phyloP scores from a whole-genome alignment of 2,329 filamentous ascomycete genomes.

The Cytospora chrysosperma region DNA sequence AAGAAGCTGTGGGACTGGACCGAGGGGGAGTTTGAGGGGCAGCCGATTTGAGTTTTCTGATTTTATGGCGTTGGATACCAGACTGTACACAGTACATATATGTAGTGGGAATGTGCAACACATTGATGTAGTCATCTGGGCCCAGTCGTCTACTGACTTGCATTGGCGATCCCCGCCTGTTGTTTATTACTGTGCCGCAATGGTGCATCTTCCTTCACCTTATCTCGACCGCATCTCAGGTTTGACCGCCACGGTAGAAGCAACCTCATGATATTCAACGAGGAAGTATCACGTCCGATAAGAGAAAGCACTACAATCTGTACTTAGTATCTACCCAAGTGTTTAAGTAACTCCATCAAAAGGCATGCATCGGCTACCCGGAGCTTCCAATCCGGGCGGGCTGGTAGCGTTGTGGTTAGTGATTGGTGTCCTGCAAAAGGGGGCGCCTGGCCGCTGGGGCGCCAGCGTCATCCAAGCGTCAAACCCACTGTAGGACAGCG shows the following conservation, averaged over 20 bases:
- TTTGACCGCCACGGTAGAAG: no score
- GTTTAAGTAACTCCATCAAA: no score
- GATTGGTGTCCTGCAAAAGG: not conserved
- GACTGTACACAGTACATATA: not conserved
- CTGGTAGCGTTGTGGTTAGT: not conserved
- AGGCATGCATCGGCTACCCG: not conserved
- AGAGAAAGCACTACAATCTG: not conserved
- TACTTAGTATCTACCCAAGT: not conserved
- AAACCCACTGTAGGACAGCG: not conserved
- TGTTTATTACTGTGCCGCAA: not conserved
- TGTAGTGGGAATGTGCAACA: not conserved
- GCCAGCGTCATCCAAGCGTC: not conserved
- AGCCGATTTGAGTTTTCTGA: not conserved
- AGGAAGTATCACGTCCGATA: not conserved
- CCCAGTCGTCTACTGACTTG: not conserved
- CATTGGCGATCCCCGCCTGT: not conserved
- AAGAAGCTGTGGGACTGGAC: slow-evolving; percentile 39
- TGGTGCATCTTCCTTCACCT: slow-evolving; percentile 1
- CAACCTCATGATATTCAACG: not conserved
- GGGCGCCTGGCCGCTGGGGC: not conserved
- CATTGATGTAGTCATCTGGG: not conserved
- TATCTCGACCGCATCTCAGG: not conserved
- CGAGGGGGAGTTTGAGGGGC: slow-evolving; percentile 31
- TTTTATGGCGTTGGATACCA: not conserved
- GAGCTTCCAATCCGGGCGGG: slow-evolving; percentile 11